A percentile compares a stretch with the other conserved stretches of the same genome.
Conservation (phyloP, 2,329 filamentous ascomycete species). For the Colletotrichum nymphaeae region DNA sequence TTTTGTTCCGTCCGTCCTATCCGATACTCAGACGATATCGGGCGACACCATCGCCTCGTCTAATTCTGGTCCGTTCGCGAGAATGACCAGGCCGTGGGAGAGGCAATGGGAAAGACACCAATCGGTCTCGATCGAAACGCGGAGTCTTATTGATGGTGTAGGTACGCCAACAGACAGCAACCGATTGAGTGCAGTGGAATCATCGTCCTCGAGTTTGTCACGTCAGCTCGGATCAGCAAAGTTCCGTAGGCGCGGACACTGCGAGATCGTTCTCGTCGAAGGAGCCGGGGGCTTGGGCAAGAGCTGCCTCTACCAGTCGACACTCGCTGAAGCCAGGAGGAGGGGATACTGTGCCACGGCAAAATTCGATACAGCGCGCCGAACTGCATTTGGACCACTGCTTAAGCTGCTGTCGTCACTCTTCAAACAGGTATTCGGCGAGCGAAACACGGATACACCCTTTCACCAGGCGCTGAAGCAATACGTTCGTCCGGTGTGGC, state of each 20-base stretch:
- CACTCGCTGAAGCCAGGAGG: constrained; percentile 69
- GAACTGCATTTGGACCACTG: constrained; percentile 71
- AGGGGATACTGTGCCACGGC: constrained; percentile 74
- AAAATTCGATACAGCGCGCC: constrained; percentile 72
- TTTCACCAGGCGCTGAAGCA: constrained; percentile 72
- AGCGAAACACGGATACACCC: constrained; percentile 72
- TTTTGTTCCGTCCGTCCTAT: constrained; percentile 53
- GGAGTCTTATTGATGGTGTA: constrained; percentile 58
- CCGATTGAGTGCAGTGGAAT: constrained; percentile 57
- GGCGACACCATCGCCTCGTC: constrained; percentile 60
- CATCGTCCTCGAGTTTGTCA: constrained; percentile 61
- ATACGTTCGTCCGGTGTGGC: constrained; percentile 73
- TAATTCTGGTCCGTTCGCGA: constrained; percentile 52
- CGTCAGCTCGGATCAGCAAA: constrained; percentile 67
- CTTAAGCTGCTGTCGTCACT: constrained; percentile 74
- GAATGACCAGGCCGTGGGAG: constrained; percentile 61
- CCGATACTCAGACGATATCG: constrained; percentile 54
- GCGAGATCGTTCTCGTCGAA: constrained; percentile 71
- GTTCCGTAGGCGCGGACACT: constrained; percentile 70
- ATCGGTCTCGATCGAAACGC: constrained; percentile 61
- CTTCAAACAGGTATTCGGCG: constrained; percentile 76
- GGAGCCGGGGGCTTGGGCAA: constrained; percentile 74
- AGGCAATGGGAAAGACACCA: constrained; percentile 66
- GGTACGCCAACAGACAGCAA: constrained; percentile 51
- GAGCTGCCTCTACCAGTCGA: constrained; percentile 72